These are phyloP conservation scores for Solanum phureja DNA, from an alignment of 257 asterid species.

Conservation along the genomic window DNA sequence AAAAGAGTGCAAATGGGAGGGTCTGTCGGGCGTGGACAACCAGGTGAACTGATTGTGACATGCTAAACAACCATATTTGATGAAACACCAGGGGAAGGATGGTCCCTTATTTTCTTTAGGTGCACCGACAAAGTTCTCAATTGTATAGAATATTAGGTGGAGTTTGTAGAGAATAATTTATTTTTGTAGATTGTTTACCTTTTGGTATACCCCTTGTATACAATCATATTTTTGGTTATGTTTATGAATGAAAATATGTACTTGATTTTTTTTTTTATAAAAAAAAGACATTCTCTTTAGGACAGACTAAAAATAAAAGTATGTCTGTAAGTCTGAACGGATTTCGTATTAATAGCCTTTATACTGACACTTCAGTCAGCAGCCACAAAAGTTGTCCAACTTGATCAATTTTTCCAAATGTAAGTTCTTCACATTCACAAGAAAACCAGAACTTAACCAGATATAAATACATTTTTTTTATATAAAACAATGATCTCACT, in stretches of 20 bases:
- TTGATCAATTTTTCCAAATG: neutral
- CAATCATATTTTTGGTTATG: neutral
- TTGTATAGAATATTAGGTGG: neutral
- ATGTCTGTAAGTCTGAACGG: neutral
- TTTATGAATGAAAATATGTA: neutral
- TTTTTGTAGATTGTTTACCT: neutral
- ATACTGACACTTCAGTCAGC: neutral
- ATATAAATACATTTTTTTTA: too few species aligned
- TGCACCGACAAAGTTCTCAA: neutral
- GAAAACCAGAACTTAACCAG: too few species aligned
- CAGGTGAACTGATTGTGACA: too few species aligned
- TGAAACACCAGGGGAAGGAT: too few species aligned
- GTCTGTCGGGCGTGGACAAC: too few species aligned
- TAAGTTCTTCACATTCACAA: neutral
- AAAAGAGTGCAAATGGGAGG: too few species aligned
- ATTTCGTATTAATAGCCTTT: neutral
- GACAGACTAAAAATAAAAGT: neutral
- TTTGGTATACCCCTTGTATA: neutral
- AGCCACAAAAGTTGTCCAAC: neutral
- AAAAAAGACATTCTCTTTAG: neutral
- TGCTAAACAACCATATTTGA: too few species aligned
- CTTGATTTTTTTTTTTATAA: neutral
- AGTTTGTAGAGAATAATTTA: neutral
- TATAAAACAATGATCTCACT: too few species aligned
- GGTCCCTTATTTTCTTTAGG: neutral